phyloP scores from a whole-genome alignment of 768 basidiomycete species.

The Russula virescens region DNA sequence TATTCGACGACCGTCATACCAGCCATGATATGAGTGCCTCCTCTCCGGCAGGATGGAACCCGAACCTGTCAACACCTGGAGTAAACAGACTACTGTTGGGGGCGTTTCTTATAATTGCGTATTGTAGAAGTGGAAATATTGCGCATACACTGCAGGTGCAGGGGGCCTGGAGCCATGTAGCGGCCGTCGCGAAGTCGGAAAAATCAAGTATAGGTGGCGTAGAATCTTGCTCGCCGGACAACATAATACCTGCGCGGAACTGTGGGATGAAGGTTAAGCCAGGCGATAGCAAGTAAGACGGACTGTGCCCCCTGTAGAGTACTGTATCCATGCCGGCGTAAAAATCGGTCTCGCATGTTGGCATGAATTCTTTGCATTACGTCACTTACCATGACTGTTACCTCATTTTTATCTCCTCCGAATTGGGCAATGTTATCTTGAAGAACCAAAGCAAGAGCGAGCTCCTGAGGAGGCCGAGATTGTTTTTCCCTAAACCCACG shows the following conservation, averaged over 20 bases:
- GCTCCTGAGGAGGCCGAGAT: conserved; percentile 15
- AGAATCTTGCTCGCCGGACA: not conserved
- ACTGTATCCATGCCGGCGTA: not conserved
- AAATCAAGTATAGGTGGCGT: not conserved
- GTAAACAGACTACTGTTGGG: not conserved
- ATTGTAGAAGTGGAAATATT: conserved; percentile 23
- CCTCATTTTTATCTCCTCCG: too few relatives aligned
- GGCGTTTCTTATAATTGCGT: conserved; percentile 13
- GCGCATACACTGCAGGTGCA: conserved; percentile 26
- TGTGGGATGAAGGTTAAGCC: not conserved
- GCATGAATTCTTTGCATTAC: conserved; percentile 11
- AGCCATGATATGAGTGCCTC: not conserved
- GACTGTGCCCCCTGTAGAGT: conserved; percentile 3
- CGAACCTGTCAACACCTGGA: conserved; percentile 8
- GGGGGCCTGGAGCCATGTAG: conserved; percentile 23
- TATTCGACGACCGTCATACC: not conserved
- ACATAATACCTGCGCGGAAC: conserved; percentile 12
- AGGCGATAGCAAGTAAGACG: conserved; percentile 6
- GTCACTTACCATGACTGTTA: conserved; percentile 29
- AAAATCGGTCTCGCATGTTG: not conserved
- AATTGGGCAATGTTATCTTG: conserved; percentile 50
- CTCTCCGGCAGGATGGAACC: too few relatives aligned
- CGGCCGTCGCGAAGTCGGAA: conserved; percentile 12
- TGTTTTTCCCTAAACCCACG: too few relatives aligned
- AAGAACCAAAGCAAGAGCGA: conserved; percentile 50